Conservation (phyloP, 768 basidiomycete species). For the Kwoniella shandongensis region DNA sequence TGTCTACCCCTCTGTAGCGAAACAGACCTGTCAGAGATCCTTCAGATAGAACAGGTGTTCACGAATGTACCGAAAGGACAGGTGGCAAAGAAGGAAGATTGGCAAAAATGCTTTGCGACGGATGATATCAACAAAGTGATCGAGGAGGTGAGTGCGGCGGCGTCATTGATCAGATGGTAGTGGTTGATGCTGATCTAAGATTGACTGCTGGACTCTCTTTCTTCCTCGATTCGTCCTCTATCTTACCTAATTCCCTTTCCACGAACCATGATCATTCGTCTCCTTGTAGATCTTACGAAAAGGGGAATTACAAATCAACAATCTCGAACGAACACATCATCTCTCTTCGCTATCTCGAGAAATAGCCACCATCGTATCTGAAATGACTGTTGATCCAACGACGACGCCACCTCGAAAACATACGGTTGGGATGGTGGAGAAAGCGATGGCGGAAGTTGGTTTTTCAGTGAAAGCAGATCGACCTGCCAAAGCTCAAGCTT, state of each 20-base stretch:
- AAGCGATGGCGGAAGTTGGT: slow-evolving; percentile 92
- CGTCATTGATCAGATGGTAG: background rate
- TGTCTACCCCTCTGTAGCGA: slow-evolving; percentile 61
- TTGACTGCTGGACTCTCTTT: background rate
- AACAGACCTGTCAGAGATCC: slow-evolving; percentile 88
- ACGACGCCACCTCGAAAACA: slow-evolving; percentile 74
- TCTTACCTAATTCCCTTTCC: background rate
- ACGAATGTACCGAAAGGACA: slow-evolving; percentile 95
- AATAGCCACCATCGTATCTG: slow-evolving; percentile 89
- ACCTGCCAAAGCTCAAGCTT: slow-evolving; percentile 82
- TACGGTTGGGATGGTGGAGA: slow-evolving; percentile 93
- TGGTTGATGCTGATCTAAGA: background rate
- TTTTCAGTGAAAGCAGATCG: slow-evolving; percentile 86
- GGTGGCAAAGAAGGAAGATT: slow-evolving; percentile 81
- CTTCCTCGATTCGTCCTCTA: background rate
- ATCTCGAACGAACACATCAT: slow-evolving; percentile 93
- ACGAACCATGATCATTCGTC: background rate
- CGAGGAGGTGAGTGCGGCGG: slow-evolving; percentile 63
- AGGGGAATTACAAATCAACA: slow-evolving; percentile 94
- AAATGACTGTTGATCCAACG: slow-evolving; percentile 90
- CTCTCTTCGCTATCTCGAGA: slow-evolving; percentile 76
- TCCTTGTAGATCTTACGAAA: slow-evolving; percentile 77
- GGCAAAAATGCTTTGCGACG: slow-evolving; percentile 87
- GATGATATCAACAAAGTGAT: slow-evolving; percentile 69
- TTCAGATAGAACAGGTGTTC: slow-evolving; percentile 96